Evolutionary conservation across 176 grass and related monocot genomes (phyloP).

Genomic region (Cenchrus purpureus): DNA sequence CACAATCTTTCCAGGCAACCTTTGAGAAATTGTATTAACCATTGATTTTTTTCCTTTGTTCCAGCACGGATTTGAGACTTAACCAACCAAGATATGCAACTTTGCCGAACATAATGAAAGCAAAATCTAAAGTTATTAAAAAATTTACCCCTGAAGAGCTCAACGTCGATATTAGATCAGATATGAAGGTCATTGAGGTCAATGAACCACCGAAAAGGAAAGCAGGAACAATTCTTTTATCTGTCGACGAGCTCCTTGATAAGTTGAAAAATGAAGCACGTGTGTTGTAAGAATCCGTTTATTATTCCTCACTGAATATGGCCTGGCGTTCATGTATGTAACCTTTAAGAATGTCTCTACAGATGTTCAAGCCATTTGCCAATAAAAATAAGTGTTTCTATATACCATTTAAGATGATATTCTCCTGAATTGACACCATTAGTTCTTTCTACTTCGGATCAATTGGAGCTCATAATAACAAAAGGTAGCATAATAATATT

Average conservation of each 20-base stretch:
- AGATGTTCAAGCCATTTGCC: neutral
- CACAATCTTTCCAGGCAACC: neutral
- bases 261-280: slow-evolving; percentile 80
- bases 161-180: slow-evolving; percentile 75
- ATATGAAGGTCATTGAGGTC: slow-evolving; percentile 67
- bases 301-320: neutral
- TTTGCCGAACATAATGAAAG: slow-evolving; percentile 97
- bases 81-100: slow-evolving; percentile 95
- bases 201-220: slow-evolving; percentile 90
- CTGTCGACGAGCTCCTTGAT: slow-evolving; percentile 78
- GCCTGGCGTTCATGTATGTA: neutral
- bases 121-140: slow-evolving; percentile 93
- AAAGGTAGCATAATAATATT: too few species aligned
- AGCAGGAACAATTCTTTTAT: slow-evolving; percentile 80
- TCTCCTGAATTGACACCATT: too few species aligned
- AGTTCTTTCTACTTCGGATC: too few species aligned
- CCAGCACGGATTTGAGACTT: slow-evolving; percentile 88
- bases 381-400: slow-evolving; percentile 67
- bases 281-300: slow-evolving; percentile 54
- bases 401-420: neutral
- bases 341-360: slow-evolving; percentile 8
- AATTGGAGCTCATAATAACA: too few species aligned
- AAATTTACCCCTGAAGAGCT: slow-evolving; percentile 76
- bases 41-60: neutral
- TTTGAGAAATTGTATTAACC: neutral